Base-by-base conservation (phyloP, 1,284 basidiomycete genomes). In the Malassezia furfur region DNA sequence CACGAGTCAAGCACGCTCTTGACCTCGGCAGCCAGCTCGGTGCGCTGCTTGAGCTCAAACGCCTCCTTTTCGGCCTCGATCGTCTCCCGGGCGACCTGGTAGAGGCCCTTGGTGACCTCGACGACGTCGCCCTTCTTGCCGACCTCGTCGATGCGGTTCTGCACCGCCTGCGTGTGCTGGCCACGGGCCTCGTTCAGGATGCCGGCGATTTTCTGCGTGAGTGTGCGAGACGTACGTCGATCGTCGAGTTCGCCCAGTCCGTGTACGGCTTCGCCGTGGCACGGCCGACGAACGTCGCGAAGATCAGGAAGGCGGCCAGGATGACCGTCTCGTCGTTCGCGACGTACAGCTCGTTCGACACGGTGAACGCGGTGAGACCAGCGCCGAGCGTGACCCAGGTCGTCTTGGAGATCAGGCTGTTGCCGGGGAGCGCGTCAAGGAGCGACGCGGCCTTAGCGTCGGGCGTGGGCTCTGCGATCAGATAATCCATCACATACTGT, bases 321-420 rank as follows among this genome's bases (percentile, higher is more conserved):
- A 78, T 76, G 40, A 76, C 75, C 10, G 72, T 69, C 64, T 76
- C 72, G 78, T 96, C 91, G 78, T 96, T 96, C 73, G 93, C 83
- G 59, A 98, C 93, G 77, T 96, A 96, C 55, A 96, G 84, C 79
- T 98, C 93, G 77, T 91, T 87, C 37, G 90, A 94, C 79, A 96
- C 91, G 74, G 91, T 91, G 19, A 90, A 84, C 28, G 91, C 93
- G 59, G 86, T 80, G 60, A 90, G 80, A 75, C 89, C 91, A 37
- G 89, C 88, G 71, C 90, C 89, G 61, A 96, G 84, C 72, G 94
- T 81, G 72, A 91, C 85, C 62, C 87, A 84, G 63, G 90, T 89
- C 9, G 76, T 93, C 81, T 96, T 96, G 76, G 90, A 88, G 79
- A 93, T 81, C 77, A 96, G 81, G 37, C 87, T 87, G 64, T 87